Base-by-base conservation (phyloP, 2,329 filamentous ascomycete species). In the Plenodomus lindquistii region DNA sequence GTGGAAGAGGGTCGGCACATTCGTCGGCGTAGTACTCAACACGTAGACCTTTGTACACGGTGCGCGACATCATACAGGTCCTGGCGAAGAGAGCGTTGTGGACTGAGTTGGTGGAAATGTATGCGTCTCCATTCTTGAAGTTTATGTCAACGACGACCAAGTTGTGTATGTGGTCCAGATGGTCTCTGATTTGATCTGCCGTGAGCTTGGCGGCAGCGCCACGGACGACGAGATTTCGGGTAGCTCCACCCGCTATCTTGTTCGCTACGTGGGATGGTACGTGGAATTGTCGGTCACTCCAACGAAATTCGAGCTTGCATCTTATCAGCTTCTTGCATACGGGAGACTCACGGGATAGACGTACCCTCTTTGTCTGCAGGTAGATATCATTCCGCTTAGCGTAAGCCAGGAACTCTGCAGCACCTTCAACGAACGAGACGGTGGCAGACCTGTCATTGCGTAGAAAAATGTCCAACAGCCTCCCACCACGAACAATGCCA, bases 121-220 rank as follows among this genome's bases (percentile, higher is more conserved):
- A 83, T 49, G 82, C 87, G 67, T 85, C 82, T 3, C 78, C 78
- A 16, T 78, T 75, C 2, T 73, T 70, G 67, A 88, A 86, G 42
- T 56, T 54, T 37, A 94, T 74, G 37, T 81, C 81, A 61, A 94
- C 78, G 10, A 95, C 81, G 18, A 86, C 76, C 1, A 95, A 78
- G 53, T 89, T 89, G 74, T 93, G 85, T 51, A 95, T 93, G 66
- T 95, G 90, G 19, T 91, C 86, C 31, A 94, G 78, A 60, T 95
- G 88, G 4, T 85, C 80, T 10, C 87, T 84, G 54, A 95, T 84
- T 15, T 74, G 72, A 7, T 81, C 73, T 56, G 85, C 85, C 0
- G 85, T 90, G 57, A 88, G 44, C 75, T 79, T 44, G 74, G 74
- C 58, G 77, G 59, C 53, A 16, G 81, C 82, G 9, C 80, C 79